Evolutionary conservation across 768 basidiomycete species (phyloP), one percentile per base, ranked within the genome.

Genomic region (Cystobasidium onofrii): DNA sequence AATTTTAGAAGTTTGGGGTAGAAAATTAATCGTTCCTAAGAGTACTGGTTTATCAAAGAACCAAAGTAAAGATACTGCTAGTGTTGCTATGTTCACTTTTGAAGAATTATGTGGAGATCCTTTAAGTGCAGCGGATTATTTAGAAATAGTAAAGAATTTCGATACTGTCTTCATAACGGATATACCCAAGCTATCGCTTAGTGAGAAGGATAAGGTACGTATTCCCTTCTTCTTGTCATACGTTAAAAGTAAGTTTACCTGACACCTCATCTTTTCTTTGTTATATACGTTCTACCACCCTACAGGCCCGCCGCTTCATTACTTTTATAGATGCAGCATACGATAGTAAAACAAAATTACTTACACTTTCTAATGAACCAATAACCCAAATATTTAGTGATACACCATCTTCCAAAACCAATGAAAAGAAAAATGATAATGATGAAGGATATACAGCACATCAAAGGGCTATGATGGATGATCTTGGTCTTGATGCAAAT

Each of bases 381-480:
- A 88, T 99, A 52, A 88, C 86, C 81, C 85, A 91, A 79, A 87
- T 96, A 50, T 99, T 98, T 81, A 89, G 91, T 0, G 90, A 90
- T 76, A 87, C 89, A 54, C n/a, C 74, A 12, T 10, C 63, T 17
- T 34, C 64, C 0, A 31, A 73, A 3, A 78, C 82, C 17, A 82
- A 82, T 15, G 80, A 81, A 18, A 29, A 82, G 82, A 34, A 84
- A 88, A 27, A 88, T 87, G 18, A 71, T 18, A 27, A 88, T 87
- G 18, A 71, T 18, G 73, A 75, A 61, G 69, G 36, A 9, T 71
- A 77, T 34, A 77, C 81, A 55, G 89, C 92, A 78, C 91, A 96
- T 80, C 91, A 93, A 90, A 87, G 92, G 31, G 88, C 86, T 77
- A 87, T 94, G 73, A 93, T 97, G 91, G 93, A 96, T 77, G 94